A percentile compares a stretch with the other conserved stretches of the same genome.
These are phyloP conservation scores for Scenedesmus sp. DNA, from an alignment of 163 green algal species.

Conservation along the genomic window DNA sequence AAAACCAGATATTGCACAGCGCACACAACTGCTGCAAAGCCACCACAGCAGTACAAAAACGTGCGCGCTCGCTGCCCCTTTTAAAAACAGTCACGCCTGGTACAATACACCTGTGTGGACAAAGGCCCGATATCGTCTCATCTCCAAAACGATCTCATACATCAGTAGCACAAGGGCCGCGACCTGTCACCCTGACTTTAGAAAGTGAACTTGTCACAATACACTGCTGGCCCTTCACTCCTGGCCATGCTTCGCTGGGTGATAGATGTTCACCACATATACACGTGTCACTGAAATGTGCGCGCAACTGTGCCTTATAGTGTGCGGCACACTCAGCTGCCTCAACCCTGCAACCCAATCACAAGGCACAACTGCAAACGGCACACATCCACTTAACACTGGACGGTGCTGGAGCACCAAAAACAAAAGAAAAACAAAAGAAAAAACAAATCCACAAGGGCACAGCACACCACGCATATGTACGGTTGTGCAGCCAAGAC, in stretches of 20 bases:
- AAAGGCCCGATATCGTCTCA: too few relatives aligned
- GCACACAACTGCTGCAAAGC: background rate
- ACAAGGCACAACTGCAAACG: background rate
- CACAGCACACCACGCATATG: background rate
- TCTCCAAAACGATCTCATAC: too few relatives aligned
- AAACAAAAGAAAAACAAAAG: background rate
- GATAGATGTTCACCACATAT: background rate
- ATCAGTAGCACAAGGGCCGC: background rate
- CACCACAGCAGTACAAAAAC: background rate
- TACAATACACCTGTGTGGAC: too few relatives aligned
- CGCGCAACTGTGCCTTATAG: background rate
- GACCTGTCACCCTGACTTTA: background rate
- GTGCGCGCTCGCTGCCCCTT: background rate
- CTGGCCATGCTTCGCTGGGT: background rate
- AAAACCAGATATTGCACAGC: background rate
- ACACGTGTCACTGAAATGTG: background rate
- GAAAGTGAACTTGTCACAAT: background rate
- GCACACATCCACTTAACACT: background rate
- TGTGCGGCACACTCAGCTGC: too few relatives aligned
- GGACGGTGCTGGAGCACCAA: background rate
- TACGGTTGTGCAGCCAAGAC: too few relatives aligned
- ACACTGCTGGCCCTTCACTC: background rate
- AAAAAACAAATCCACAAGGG: too few relatives aligned
- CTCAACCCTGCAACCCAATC: background rate
- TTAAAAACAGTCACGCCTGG: too few relatives aligned